Evolutionary conservation across 2,329 filamentous ascomycete genomes (phyloP), one percentile per base, ranked within the genome.

Genomic region (Arthrobotrys entomopaga): DNA sequence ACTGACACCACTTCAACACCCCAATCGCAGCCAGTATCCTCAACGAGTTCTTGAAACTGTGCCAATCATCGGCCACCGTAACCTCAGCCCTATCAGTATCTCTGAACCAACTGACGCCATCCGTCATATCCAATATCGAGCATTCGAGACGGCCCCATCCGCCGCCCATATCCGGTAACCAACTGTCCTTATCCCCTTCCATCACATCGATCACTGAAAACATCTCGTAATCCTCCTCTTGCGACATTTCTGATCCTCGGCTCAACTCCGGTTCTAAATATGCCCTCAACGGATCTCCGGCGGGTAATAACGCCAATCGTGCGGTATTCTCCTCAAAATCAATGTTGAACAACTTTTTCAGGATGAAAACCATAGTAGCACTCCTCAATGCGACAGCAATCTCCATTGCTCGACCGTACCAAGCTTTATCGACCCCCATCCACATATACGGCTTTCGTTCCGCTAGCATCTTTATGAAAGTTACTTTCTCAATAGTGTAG

Each of bases 321-420:
- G 24, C 61, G n/a, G 63, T 15, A 54, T 66, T 56, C 2, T 13
- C 15, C 22, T 73, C 56, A 46, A 63, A 16, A 3, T 26, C 16
- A 11, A 57, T 42, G 40, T 67, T 46, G 16, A 56, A 63, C 7
- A 43, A 3, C 24, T 29, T 40, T 1, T 49, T 42, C 11, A 74
- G 20, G 7, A 74, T 34, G n/a, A 52, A 54, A 15, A 67, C 63
- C 61, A 74, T 74, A 3, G 49, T 38, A 6, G 49, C 57, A 38
- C 70, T 67, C 22, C 70, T 40, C 13, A 20, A 64, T 40, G 57
- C 54, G 1, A 67, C 26, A 4, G 70, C 70, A 11, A 74, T 67
- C 19, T 74, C 57, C 29, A 67, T 15, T 6, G 52, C 46, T 13
- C 24, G 48, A 3, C 6, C 15, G 2, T 42, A 38, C 40, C 46